These are phyloP conservation scores for Cyclostephanos tholiformis DNA, from an alignment of 108 stramenopile species.

Conservation along the genomic window DNA sequence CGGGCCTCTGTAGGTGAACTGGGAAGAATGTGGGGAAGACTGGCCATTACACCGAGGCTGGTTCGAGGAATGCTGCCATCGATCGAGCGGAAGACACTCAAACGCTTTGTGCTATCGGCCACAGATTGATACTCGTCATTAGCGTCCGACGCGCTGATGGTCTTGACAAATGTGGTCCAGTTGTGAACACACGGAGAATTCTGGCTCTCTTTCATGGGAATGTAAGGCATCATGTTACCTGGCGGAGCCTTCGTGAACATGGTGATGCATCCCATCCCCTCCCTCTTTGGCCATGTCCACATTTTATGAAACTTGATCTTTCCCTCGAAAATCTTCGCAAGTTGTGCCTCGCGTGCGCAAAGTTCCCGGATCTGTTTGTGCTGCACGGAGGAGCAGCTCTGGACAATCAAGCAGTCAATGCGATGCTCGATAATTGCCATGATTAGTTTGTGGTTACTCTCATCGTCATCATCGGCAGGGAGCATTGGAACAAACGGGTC, in stretches of 20 bases:
- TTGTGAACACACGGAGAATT: constrained; percentile 12
- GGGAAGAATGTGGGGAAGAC: constrained; percentile 13
- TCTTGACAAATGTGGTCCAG: constrained; percentile 21
- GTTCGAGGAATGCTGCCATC: constrained; percentile 7
- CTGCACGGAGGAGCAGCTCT: constrained; percentile 6
- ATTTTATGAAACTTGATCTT: constrained; percentile 11
- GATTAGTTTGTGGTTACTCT: neutral
- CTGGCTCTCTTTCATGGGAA: neutral
- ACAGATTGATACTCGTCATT: neutral
- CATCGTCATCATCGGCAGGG: constrained; percentile 30
- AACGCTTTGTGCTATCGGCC: constrained; percentile 7
- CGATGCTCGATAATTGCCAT: constrained; percentile 7
- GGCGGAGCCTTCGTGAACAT: constrained; percentile 21
- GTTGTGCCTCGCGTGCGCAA: constrained; percentile 3
- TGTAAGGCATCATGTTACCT: constrained; percentile 25
- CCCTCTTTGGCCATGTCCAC: constrained; percentile 24
- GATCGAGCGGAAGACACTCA: constrained; percentile 9
- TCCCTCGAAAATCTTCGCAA: neutral
- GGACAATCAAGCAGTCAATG: constrained; percentile 1
- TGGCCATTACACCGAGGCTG: neutral
- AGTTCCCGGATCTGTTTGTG: neutral
- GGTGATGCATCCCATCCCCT: constrained; percentile 8
- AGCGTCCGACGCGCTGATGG: neutral
- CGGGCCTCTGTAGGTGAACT: neutral
- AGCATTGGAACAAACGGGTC: constrained; percentile 46